phyloP scores from a whole-genome alignment of 129 eudicot genomes.

The Tagetes patula region DNA sequence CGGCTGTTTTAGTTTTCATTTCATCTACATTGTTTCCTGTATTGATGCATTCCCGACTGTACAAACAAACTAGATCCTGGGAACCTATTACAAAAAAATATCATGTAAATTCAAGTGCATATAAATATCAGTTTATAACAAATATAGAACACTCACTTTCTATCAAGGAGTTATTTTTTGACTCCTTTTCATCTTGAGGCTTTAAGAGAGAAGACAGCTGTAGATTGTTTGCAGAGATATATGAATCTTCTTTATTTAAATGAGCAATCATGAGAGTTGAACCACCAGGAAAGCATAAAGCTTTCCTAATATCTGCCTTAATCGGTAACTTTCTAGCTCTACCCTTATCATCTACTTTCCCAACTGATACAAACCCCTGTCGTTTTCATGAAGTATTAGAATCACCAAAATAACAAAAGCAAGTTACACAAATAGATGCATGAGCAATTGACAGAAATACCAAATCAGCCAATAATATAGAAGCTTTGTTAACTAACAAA shows the following conservation, averaged over 20 bases:
- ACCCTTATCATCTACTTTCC: conserved; percentile 79
- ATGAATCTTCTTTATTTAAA: conserved; percentile 38
- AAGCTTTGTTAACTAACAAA: not conserved
- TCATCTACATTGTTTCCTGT: conserved; percentile 28
- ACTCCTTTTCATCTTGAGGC: conserved; percentile 33
- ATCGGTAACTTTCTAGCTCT: conserved; percentile 69
- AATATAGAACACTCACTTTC: conserved; percentile 33
- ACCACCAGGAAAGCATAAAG: conserved; percentile 95
- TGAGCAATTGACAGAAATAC: not conserved
- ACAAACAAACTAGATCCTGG: conserved; percentile 35
- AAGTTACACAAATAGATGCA: not conserved
- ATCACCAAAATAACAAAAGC: conserved; percentile 18
- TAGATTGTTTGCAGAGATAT: conserved; percentile 26
- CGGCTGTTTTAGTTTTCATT: conserved; percentile 29
- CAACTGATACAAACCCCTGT: conserved; percentile 79
- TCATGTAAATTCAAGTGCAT: conserved; percentile 6
- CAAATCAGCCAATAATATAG: conserved; percentile 11
- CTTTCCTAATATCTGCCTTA: conserved; percentile 72
- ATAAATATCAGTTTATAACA: not conserved
- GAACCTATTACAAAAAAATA: conserved; percentile 32
- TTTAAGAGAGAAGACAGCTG: conserved; percentile 36
- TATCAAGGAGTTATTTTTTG: conserved; percentile 20
- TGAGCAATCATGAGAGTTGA: conserved; percentile 83
- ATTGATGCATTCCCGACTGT: conserved; percentile 20
- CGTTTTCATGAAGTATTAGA: conserved; percentile 18